Base-by-base conservation (phyloP, 768 basidiomycete species). In the Collybiopsis confluens region DNA sequence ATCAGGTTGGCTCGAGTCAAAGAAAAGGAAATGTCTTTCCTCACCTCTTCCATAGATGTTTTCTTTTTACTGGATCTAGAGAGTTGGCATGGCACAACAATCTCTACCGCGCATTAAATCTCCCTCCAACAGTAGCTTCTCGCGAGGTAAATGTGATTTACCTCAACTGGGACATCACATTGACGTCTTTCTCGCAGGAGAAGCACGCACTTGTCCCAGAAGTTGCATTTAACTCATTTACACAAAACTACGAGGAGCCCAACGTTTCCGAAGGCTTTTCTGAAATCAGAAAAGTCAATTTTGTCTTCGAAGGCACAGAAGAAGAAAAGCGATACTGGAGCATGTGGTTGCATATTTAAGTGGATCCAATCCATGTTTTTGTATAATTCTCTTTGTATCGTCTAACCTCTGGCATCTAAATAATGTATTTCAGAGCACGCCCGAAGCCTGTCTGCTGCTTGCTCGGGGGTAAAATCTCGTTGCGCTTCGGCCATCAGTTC, bases 1-100 rank as follows among this genome's bases (percentile, higher is more conserved):
- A 72, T 81, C 2, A 78, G 92, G 88, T 85, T 60, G 23, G 57
- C 21, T n/a, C n/a, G n/a, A n/a, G n/a, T n/a, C n/a, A n/a, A n/a
- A n/a, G n/a, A n/a, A n/a, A n/a, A n/a, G n/a, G n/a, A n/a, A n/a
- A n/a, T n/a, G n/a, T n/a, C n/a, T n/a, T n/a, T n/a, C n/a, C n/a
- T n/a, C n/a, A 44, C 36, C 26, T 38, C 15, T 40, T 7, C 9
- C 42, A 33, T 45, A 89, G 90, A 52, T 90, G 90, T 63, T 81
- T 95, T 64, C 58, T 79, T 24, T 96, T 97, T 61, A 73, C 81
- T 8, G 88, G 85, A 41, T 80, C 87, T 8, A 60, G 82, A n/a
- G 88, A 92, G 43, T 76, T 96, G 6, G 91, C 91, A 2, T 90
- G 85, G 86, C 96, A 98, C 68, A 97, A 98, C 66, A 95, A 95